phyloP scores from a whole-genome alignment of 305 asterid species.

The Fraxinus baroniana region DNA sequence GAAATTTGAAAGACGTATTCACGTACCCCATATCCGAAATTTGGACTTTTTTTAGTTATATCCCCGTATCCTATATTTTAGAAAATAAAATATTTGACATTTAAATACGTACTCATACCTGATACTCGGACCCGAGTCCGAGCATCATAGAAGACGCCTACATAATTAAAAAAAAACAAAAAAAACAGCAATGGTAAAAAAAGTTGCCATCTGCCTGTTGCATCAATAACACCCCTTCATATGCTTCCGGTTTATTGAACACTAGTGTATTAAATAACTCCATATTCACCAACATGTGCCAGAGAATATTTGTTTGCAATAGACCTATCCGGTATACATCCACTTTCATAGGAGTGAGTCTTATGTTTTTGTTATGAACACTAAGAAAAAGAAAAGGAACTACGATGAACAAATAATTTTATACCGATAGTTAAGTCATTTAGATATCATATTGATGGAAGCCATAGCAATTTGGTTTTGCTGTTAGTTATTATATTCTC shows the following conservation, averaged over 20 bases:
- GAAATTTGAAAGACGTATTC: no score
- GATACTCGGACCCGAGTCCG: no score
- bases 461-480: background rate
- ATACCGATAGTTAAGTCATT: background rate
- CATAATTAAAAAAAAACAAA: no score
- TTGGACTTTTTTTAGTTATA: no score
- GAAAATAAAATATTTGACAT: no score
- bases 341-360: no score
- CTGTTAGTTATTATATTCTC: background rate
- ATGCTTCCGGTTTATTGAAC: background rate
- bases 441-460: background rate
- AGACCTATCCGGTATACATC: no score
- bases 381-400: background rate
- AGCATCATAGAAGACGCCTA: no score
- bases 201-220: background rate
- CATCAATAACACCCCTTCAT: background rate
- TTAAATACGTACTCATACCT: no score
- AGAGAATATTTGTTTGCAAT: background rate
- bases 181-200: background rate
- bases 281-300: background rate
- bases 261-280: background rate
- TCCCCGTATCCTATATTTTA: no score
- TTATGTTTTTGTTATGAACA: background rate
- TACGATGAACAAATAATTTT: background rate
- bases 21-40: no score